A percentile compares a stretch with the other conserved stretches of the same genome.
Conservation (phyloP, 179 eudicot species). For the Silene vulgaris region DNA sequence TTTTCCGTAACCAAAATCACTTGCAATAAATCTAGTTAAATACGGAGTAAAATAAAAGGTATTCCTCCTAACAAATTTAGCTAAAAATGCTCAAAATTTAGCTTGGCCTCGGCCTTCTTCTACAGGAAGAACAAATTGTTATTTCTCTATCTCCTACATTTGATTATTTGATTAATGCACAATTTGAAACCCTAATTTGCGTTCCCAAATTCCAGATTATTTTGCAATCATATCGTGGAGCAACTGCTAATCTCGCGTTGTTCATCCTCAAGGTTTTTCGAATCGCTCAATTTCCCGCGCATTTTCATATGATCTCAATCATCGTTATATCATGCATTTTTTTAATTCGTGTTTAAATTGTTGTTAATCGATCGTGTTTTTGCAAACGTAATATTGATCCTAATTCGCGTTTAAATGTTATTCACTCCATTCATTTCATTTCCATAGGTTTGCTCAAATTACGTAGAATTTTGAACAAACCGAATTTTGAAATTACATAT, state of each 20-base stretch:
- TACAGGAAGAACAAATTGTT: not conserved
- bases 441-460: no score
- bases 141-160: conserved; percentile 11
- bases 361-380: conserved; percentile 3
- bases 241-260: not conserved
- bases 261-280: conserved; percentile 7
- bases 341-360: not conserved
- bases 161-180: conserved; percentile 3
- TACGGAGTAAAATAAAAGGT: not conserved
- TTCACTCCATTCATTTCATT: no score
- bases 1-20: no score
- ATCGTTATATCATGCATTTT: not conserved
- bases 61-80: conserved; percentile 4
- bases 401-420: not conserved
- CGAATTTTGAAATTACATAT: no score
- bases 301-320: conserved; percentile 2
- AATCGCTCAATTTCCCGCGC: not conserved
- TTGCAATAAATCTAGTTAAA: not conserved
- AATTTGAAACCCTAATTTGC: conserved; percentile 18
- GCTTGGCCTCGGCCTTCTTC: not conserved
- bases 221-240: not conserved
- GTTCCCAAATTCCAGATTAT: not conserved
- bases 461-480: no score
- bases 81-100: conserved; percentile 17
- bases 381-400: not conserved